These are phyloP conservation scores for Fraxinus greggii DNA, from an alignment of 305 asterid genomes.

Conservation along the genomic window DNA sequence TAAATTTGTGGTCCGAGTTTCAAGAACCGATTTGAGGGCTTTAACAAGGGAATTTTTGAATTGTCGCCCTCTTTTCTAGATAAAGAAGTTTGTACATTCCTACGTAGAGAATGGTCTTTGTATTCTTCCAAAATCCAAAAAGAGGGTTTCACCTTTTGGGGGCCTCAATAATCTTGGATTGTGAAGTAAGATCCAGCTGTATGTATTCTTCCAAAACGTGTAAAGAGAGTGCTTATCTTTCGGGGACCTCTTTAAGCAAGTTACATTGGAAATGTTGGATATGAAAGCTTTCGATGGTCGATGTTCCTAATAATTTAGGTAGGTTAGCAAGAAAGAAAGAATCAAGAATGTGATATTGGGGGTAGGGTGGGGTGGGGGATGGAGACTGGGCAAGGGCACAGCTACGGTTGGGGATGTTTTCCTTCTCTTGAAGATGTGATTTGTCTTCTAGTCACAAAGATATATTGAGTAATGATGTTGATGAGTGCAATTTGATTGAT, in stretches of 20 bases:
- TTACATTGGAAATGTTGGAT: conserved; percentile 24
- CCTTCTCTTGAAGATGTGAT: conserved; percentile 27
- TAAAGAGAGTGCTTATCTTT: not conserved
- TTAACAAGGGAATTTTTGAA: not conserved
- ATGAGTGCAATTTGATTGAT: conserved; percentile 20
- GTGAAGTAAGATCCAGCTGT: conserved; percentile 9
- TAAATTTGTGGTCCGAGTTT: not conserved
- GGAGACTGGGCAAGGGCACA: conserved; percentile 27
- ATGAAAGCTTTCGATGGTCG: conserved; percentile 1
- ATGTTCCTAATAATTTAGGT: not conserved
- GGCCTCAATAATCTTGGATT: not conserved
- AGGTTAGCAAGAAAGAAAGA: conserved; percentile 24
- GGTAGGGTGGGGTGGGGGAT: conserved; percentile 17
- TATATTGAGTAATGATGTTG: conserved; percentile 10
- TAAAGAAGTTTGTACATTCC: conserved; percentile 1
- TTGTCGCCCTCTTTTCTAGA: conserved; percentile 22
- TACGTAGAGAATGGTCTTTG: conserved; percentile 23
- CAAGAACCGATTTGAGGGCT: not conserved
- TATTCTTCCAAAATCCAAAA: conserved; percentile 25
- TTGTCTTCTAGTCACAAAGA: conserved; percentile 33
- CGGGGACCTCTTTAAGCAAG: not conserved
- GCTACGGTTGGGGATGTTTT: conserved; percentile 26
- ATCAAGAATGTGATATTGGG: not conserved
- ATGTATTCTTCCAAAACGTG: not conserved
- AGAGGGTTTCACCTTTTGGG: conserved; percentile 13